Conservation (phyloP, 208 protist species). For the Crithidia fasciculata region DNA sequence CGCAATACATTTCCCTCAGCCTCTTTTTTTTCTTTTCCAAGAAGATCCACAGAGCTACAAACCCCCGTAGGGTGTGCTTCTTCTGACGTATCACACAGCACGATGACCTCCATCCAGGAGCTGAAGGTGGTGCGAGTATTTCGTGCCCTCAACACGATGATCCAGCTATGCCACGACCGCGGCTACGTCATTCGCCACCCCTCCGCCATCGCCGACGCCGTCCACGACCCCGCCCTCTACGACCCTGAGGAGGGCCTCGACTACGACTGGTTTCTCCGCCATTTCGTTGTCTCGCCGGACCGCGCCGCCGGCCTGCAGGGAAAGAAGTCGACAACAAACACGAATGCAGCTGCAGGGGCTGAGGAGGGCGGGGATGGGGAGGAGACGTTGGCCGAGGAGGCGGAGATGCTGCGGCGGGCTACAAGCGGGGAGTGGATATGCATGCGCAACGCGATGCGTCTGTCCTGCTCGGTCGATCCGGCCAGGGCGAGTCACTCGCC, state of each 20-base stretch:
- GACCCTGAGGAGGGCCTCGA: slow-evolving; percentile 49
- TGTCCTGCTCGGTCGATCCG: slow-evolving; percentile 42
- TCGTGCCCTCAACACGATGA: slow-evolving; percentile 80
- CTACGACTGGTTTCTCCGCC: slow-evolving; percentile 76
- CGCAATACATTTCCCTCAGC: no score
- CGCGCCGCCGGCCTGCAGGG: slow-evolving; percentile 21
- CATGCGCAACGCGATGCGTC: slow-evolving; percentile 70
- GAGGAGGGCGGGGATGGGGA: slow-evolving; percentile 15
- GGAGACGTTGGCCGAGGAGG: slow-evolving; percentile 14
- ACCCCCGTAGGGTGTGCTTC: neutral
- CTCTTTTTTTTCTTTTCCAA: no score
- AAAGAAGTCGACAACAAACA: slow-evolving; percentile 5
- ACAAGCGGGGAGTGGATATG: slow-evolving; percentile 45
- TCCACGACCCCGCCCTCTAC: slow-evolving; percentile 46
- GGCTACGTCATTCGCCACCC: slow-evolving; percentile 83
- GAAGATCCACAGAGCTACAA: neutral
- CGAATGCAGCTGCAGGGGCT: slow-evolving; percentile 1
- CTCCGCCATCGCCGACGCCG: slow-evolving; percentile 59
- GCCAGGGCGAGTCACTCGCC: neutral
- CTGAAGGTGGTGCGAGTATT: slow-evolving; percentile 77
- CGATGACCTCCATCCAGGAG: slow-evolving; percentile 79
- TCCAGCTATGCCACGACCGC: slow-evolving; percentile 80
- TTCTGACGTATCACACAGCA: neutral
- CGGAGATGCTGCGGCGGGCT: slow-evolving; percentile 34
- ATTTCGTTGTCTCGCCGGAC: slow-evolving; percentile 58